phyloP scores from a whole-genome alignment of 129 eudicot genomes.

The Tanacetum coccineum region DNA sequence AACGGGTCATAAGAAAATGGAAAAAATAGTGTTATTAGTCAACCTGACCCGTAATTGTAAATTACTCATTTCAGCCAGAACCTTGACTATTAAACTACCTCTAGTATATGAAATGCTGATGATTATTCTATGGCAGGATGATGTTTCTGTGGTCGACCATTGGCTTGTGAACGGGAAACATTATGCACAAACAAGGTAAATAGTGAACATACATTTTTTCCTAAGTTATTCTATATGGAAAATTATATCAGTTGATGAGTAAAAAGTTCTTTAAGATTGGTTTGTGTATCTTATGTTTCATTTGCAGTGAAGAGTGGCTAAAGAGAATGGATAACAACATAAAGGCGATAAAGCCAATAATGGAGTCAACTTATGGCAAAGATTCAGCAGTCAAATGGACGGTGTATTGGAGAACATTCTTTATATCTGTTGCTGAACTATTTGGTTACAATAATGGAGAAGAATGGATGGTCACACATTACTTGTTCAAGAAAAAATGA shows the following conservation, averaged over 20 bases:
- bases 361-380: constrained; percentile 95
- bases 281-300: background rate
- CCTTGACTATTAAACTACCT: no score
- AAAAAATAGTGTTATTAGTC: no score
- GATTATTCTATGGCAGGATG: constrained; percentile 52
- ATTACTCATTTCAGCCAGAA: no score
- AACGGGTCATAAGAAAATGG: no score
- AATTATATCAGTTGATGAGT: background rate
- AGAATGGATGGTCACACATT: constrained; percentile 98
- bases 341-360: constrained; percentile 59
- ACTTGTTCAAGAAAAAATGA: constrained; percentile 78
- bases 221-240: background rate
- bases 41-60: no score
- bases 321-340: constrained; percentile 83
- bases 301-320: constrained; percentile 94
- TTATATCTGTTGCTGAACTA: constrained; percentile 83
- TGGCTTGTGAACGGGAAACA: constrained; percentile 98
- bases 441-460: constrained; percentile 90
- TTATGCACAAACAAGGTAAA: constrained; percentile 87
- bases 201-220: background rate
- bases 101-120: constrained; percentile 2
- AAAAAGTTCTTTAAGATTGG: background rate
- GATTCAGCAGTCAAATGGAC: constrained; percentile 92
- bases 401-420: constrained; percentile 92
- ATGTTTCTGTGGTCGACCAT: constrained; percentile 73